Evolutionary conservation across 2,329 filamentous ascomycete genomes (phyloP), one percentile per base, ranked within the genome.

Genomic region (Hortaea werneckii): DNA sequence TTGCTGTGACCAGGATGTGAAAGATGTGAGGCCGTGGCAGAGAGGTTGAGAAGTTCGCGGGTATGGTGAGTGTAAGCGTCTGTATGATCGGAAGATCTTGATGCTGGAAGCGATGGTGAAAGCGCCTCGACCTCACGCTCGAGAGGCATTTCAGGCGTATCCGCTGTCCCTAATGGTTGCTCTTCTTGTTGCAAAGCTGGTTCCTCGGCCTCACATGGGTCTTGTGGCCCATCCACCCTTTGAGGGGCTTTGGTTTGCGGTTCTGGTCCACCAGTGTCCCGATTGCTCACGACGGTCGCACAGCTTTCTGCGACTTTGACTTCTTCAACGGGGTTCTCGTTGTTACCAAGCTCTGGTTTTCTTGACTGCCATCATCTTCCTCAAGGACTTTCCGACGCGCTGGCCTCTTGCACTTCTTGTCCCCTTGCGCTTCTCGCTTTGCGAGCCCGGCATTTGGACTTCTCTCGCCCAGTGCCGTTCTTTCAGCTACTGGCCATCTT

Each of bases 1-100:
- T 41, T 64, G 58, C 4, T 60, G 52, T 11, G 67, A 62, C 68
- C 69, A 73, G n/a, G 60, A 52, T 3, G 58, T 50, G 47, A 73
- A 73, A 5, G 58, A 48, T 1, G 62, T 54, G 49, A 51, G 55
- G 55, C 48, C 62, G 56, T 51, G 66, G 53, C 46, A 6, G 60
- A 60, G 6, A 61, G 52, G 5, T 52, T 43, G 8, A 65, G 51
- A 1, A 65, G 44, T 3, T 52, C 48, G 12, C 44, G 39, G 43
- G 57, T 58, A 43, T 65, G 61, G 20, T 49, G 30, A 11, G 52
- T 51, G 47, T 58, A 61, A 34, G 45, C 37, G 41, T 53, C 34
- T n/a, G 29, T 9, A 9, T 11, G 9, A 13, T 41, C 40, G 26
- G 34, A 27, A 30, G n/a, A 8, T n/a, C 34, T 43, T 30, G 45